Base-by-base conservation (phyloP, 352 stramenopile species). In the Phytophthora hybrid region DNA sequence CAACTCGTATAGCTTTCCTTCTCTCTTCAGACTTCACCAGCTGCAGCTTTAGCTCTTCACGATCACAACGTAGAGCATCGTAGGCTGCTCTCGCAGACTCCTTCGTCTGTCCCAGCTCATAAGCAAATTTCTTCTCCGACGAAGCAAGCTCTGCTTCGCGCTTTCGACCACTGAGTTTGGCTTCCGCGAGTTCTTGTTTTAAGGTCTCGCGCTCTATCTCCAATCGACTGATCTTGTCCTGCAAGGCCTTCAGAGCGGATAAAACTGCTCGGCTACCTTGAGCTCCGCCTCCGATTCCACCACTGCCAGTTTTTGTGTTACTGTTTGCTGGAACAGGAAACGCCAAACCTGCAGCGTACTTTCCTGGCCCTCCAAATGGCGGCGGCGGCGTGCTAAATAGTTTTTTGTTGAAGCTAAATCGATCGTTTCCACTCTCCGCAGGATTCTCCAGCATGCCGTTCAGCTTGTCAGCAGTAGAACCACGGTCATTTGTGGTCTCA, bases 181-280 rank as follows among this genome's bases (percentile, higher is more conserved):
- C 44, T 64, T 90, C 83, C 3, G 82, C 91, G n/a, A 91, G 72
- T 67, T 95, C 74, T 56, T 90, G 78, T 41, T 74, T 75, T 31
- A 93, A 73, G 46, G 68, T 73, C 46, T 88, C 86, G 10, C 84
- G 80, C 60, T 95, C 86, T 29, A 89, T 75, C 64, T 95, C 88
- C 1, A 95, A 73, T 6, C 86, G 80, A 13, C 74, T 73, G 44
- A 93, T 92, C 57, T 95, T 95, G 72, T 95, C 84, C 41, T 95
- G 88, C 5, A 95, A 80, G 1, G 88, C 88, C 63, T 95, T 95
- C 14, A 95, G 67, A 29, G 88, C 88, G 0, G 83, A 90, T 6
- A 94, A 69, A 4, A 94, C 71, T 4, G 88, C 84, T n/a, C 87
- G 86, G 65, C 86, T 93, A 16, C 85, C 82, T 47, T 92, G 81